phyloP scores from a whole-genome alignment of 2,329 filamentous ascomycete species.

The Aspergillus thermomutatus region DNA sequence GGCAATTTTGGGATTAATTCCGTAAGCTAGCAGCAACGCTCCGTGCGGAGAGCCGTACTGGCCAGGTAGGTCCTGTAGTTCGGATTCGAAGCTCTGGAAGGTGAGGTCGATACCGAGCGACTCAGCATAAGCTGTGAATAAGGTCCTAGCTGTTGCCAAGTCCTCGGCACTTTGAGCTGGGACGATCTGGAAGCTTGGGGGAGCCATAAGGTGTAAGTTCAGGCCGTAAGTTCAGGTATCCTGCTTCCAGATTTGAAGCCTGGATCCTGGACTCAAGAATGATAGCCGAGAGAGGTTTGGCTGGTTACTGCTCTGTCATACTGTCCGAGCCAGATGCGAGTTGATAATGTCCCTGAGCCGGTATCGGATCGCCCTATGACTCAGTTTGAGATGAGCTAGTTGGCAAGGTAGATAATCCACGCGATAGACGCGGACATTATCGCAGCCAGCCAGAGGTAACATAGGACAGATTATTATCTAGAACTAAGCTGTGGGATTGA shows the following conservation, averaged over 20 bases:
- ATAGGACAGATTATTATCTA: neutral
- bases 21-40: slow-evolving; percentile 48
- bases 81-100: slow-evolving; percentile 55
- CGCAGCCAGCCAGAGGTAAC: neutral
- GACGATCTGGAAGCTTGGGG: slow-evolving; percentile 24
- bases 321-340: neutral
- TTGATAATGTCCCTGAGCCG: neutral
- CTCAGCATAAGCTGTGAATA: slow-evolving; percentile 43
- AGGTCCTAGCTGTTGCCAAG: slow-evolving; percentile 37
- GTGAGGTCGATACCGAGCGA: slow-evolving; percentile 53
- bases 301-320: neutral
- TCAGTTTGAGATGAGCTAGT: neutral
- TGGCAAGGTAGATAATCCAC: neutral
- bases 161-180: slow-evolving; percentile 43
- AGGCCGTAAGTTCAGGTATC: neutral
- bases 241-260: neutral
- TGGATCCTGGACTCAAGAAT: neutral
- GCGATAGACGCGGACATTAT: neutral
- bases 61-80: slow-evolving; percentile 53
- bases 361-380: neutral
- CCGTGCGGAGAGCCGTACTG: slow-evolving; percentile 47
- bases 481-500: neutral
- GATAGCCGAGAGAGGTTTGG: neutral
- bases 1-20: slow-evolving; percentile 10
- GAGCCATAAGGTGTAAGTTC: neutral